Base-by-base conservation (phyloP, 2,329 filamentous ascomycete genomes). In the Cordyceps sp. region DNA sequence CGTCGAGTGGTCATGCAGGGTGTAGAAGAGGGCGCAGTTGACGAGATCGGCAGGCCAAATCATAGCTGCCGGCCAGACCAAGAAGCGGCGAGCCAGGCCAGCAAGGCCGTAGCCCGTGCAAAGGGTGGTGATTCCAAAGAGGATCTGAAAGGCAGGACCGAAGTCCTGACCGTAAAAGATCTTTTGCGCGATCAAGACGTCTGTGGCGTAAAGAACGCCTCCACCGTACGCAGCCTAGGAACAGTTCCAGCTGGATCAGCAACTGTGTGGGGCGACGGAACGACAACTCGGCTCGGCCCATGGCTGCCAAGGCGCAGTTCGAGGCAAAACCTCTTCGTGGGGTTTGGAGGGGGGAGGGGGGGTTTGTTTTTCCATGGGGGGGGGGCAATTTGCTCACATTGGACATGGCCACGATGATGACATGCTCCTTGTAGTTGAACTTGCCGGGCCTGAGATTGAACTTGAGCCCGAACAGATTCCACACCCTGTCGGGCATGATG, bases 371-470 rank as follows among this genome's bases (percentile, higher is more conserved):
- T n/a, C 13, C n/a, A 4, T 10, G 10, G 16, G 14, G 13, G n/a
- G 21, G 21, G 29, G 10, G 25, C 27, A 10, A 7, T 26, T 19
- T 19, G 14, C 66, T 53, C 42, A 72, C 69, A 47, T 73, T 73
- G 2, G 69, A 72, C 70, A 76, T 75, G 46, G 70, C 65, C 17
- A 72, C 68, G 41, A 73, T 70, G 25, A 73, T 53, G 31, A 70
- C 64, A 43, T 73, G 69, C 44, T 74, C 69, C 53, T 73, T 74
- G 48, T 62, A 64, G 49, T 72, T 74, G 52, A 73, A 74, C 15
- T 59, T 64, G 14, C 67, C 67, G 1, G 69, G 60, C 36, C 62
- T 62, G 22, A 73, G 52, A 41, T 70, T 71, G 46, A 69, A 69
- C 37, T 61, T 64, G 37, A 67, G 35, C 13, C 68, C 67, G 34